Evolutionary conservation across 805 yeast species (phyloP), one percentile per base, ranked within the genome.

Genomic region (Metschnikowia koreensis): DNA sequence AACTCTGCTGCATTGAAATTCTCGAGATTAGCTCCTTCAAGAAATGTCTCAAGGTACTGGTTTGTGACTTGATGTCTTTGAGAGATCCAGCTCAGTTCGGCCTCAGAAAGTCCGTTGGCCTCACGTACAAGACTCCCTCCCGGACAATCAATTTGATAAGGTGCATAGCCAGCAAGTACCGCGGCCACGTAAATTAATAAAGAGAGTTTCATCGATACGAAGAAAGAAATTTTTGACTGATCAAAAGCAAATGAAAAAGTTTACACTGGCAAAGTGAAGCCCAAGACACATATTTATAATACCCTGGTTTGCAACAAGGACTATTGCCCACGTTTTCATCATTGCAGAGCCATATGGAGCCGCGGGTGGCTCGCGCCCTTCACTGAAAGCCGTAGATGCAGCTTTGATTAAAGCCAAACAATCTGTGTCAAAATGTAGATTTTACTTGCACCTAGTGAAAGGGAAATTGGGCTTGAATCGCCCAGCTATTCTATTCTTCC

Each of bases 1-100:
- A 73, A 82, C 0, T 60, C 63, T 22, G 69, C 72, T 1, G 80
- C 75, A 55, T 80, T 77, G 54, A 79, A 79, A 60, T 78, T 79
- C 13, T 71, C 64, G 66, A 80, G 64, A 43, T 73, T 72, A 6
- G 81, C 75, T 26, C 75, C 71, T 3, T 69, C 60, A 53, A 82
- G 69, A 57, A 80, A 84, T 37, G 70, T 58, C 53, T 71, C 70
- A 58, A 82, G 68, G 57, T 75, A 71, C 48, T 67, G 70, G 54
- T 73, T 73, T 5, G 85, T 79, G 47, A 73, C 67, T 46, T 68
- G 65, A 59, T 77, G 50, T 15, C 61, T 47, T 29, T 53, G 55
- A 27, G 42, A 16, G n/a, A 59, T 34, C 62, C 62, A 59, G 40
- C 45, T 52, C 2, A 53, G 26, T 29, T 59, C 62, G 26, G 47